Base-by-base conservation (phyloP, 257 asterid species). In the Penstemon eatonii region DNA sequence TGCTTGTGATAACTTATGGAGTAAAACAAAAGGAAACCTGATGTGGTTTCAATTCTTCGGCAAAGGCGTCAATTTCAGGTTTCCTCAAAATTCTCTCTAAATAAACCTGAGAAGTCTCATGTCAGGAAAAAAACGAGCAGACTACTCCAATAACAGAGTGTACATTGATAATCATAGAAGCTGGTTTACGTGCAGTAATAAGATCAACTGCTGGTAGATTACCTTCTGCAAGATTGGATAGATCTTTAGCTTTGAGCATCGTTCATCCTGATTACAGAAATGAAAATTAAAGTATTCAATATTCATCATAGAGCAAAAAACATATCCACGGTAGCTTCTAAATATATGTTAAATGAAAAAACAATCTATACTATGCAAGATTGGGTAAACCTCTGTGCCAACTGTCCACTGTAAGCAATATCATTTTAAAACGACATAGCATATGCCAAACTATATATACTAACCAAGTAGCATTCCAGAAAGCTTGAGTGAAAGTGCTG, bases 181-280 rank as follows among this genome's bases (percentile, higher is more conserved):
- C 43, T 56, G 68, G 63, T 6, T 47, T 8, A 62, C 5, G 40
- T 7, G 61, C 4, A 67, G 73, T 50, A 56, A 42, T 70, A 36
- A 63, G 64, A 45, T 45, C 65, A 63, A 73, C 66, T 56, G 50
- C 44, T 10, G 49, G 63, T 64, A 70, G 49, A 69, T 73, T 80
- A 94, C 99, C 99, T 94, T 94, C 84, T 94, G 98, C 84, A 91
- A 83, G 81, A 94, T 89, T 44, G 98, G 99, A 69, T 87, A 91
- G 57, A 94, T 86, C 76, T 89, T 94, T 57, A 94, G 84, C 84
- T 91, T 94, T 3, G 98, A 91, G 90, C 96, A 94, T 12, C 99
- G 92, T 75, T 94, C 99, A 76, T 94, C 99, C 99, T 94, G 93
- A 43, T 70, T 65, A 69, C 37, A 63, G 47, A 73, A 49, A 70